Base-by-base conservation (phyloP, 768 basidiomycete genomes). In the Lactarius hengduanensis region DNA sequence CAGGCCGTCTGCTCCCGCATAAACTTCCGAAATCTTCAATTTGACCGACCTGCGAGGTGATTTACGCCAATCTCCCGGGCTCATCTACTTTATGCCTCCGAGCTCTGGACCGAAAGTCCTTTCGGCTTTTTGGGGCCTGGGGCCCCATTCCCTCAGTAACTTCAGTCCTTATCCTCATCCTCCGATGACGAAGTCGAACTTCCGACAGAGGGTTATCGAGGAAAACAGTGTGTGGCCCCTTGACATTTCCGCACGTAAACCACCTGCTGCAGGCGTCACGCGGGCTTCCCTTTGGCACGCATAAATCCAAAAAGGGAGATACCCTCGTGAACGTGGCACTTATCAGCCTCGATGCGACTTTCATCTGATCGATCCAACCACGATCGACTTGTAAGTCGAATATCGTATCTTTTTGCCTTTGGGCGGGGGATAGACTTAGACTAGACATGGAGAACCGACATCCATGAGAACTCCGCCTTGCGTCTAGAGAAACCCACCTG, bases 201-300 rank as follows among this genome's bases (percentile, higher is more conserved):
- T 53, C 50, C 22, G 53, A 45, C 43, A 56, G 43, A 54, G 43
- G 34, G 47, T 28, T 28, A 28, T 56, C 65, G 34, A 50, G 28
- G 36, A 57, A 57, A 53, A 9, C 16, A n/a, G 36, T 58, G 50
- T 58, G 61, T 62, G 65, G 65, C 62, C 58, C 61, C 58, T 60
- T 67, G 47, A 59, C 53, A 38, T 59, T 47, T 63, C 62, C 62
- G 66, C 66, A 67, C 62, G 66, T 67, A 63, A 67, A 67, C 66
- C 66, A 63, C 66, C 66, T 67, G 66, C 66, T 59, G 53, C 13
- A 13, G 28, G 13, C 62, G 53, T 67, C 66, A 67, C 66, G 66
- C 66, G 66, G 62, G 50, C 58, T 36, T 59, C 57, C 62, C 53
- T 56, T 40, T 60, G 59, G 50, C 66, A 63, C 66, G 34, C 66